Base-by-base conservation (phyloP, 139 green algal species). In the Coccomyxa sp. region DNA sequence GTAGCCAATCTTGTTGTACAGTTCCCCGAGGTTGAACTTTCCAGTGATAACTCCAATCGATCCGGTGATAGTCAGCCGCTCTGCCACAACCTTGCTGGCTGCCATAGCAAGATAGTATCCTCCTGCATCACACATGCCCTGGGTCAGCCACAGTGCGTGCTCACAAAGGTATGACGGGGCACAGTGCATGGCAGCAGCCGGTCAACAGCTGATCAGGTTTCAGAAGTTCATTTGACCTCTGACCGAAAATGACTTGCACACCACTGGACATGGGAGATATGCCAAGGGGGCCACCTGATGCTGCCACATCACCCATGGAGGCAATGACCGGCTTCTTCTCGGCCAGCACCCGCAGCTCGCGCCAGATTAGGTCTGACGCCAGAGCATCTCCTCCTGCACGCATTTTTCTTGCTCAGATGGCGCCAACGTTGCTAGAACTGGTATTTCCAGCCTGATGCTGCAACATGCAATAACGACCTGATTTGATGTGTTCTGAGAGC, bases 61-160 rank as follows among this genome's bases (percentile, higher is more conserved):
- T 22, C 50, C 50, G 6, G 95, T 99, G 77, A 99, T 88, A 24
- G 95, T 99, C 16, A 97, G 85, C 2, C 83, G 71, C 86, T 97
- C 87, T 29, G 95, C 95, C 29, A 99, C 90, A 33, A 99, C 94
- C 18, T 83, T 77, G 54, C 33, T 78, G 68, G 74, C 76, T 4
- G 38, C 83, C 95, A 98, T 98, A 54, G 88, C 81, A 86, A 99
- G 94, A 89, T 99, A 99, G 85, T 98, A 99, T 8, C 95, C 95
- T 2, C 74, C 74, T 78, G 70, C 70, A 44, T 18, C 14, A 9
- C 64, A n/a, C 27, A 9, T 29, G 44, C 44, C 14, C 44, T n/a
- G n/a, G n/a, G n/a, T n/a, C n/a, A n/a, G n/a, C n/a, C n/a, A n/a
- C n/a, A n/a, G n/a, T n/a, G n/a, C n/a, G n/a, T n/a, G n/a, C n/a